Evolutionary conservation across 805 yeast genomes (phyloP).

Genomic region (Lipomyces mesembrius): DNA sequence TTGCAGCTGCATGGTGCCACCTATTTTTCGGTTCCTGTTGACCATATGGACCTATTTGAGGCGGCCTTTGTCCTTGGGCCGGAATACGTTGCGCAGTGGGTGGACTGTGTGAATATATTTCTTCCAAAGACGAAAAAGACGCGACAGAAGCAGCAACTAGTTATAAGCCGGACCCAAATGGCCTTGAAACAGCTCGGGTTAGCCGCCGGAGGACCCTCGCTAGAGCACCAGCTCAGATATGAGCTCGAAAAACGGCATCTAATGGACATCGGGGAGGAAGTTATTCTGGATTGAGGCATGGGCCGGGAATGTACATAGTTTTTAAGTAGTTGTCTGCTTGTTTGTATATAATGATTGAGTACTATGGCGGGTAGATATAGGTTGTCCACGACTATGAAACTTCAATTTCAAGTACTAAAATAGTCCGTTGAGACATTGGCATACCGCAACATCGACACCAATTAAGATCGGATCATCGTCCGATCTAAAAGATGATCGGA

Average conservation of each 20-base stretch:
- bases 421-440: not conserved
- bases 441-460: too few relatives aligned
- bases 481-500: not conserved
- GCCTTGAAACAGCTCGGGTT: not conserved
- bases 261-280: too few relatives aligned
- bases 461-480: not conserved
- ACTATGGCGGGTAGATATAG: too few relatives aligned
- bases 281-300: too few relatives aligned
- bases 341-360: not conserved
- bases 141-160: not conserved
- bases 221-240: not conserved
- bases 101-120: not conserved
- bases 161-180: not conserved
- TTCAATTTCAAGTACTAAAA: too few relatives aligned
- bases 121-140: not conserved
- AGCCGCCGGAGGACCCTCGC: not conserved
- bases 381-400: too few relatives aligned
- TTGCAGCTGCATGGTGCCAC: not conserved
- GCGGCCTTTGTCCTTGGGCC: slow-evolving; percentile 13
- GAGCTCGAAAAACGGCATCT: not conserved
- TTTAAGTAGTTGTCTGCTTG: not conserved
- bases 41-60: not conserved
- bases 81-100: slow-evolving; percentile 8
- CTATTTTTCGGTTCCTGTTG: not conserved
- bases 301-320: too few relatives aligned